These are phyloP conservation scores for Domatiomyces catenatus DNA, from an alignment of 2,329 filamentous ascomycete genomes.

Conservation along the genomic window DNA sequence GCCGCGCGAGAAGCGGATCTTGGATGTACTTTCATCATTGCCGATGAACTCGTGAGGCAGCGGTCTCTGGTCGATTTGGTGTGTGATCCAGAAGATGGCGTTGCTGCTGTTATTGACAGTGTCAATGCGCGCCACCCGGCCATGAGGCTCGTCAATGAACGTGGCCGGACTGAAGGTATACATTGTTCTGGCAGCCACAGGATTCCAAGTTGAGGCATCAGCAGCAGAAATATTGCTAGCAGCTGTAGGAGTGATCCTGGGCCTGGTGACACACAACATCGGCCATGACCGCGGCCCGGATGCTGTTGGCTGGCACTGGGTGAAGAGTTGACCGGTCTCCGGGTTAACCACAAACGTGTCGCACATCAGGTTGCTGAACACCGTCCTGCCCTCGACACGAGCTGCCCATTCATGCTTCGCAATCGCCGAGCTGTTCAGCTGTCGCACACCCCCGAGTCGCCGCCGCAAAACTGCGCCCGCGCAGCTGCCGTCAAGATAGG, in stretches of 20 bases:
- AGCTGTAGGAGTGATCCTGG: not conserved
- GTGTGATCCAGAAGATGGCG: not conserved
- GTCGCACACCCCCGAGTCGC: not conserved
- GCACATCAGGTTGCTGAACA: not conserved
- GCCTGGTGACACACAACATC: not conserved
- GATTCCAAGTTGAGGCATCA: not conserved
- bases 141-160: not conserved
- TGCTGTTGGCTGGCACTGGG: not conserved
- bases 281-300: no score
- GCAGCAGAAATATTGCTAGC: not conserved
- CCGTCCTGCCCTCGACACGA: not conserved
- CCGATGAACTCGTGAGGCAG: not conserved
- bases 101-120: not conserved
- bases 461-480: not conserved
- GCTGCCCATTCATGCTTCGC: not conserved
- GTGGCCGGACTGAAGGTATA: not conserved
- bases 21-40: not conserved
- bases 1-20: not conserved
- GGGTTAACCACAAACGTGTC: not conserved
- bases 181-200: not conserved
- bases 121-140: not conserved
- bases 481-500: not conserved
- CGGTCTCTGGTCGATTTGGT: not conserved
- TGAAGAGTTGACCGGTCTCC: not conserved
- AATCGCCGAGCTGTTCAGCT: not conserved